Evolutionary conservation across 2,329 filamentous ascomycete genomes (phyloP).

Genomic region (Purpureocillium takamizusanense): DNA sequence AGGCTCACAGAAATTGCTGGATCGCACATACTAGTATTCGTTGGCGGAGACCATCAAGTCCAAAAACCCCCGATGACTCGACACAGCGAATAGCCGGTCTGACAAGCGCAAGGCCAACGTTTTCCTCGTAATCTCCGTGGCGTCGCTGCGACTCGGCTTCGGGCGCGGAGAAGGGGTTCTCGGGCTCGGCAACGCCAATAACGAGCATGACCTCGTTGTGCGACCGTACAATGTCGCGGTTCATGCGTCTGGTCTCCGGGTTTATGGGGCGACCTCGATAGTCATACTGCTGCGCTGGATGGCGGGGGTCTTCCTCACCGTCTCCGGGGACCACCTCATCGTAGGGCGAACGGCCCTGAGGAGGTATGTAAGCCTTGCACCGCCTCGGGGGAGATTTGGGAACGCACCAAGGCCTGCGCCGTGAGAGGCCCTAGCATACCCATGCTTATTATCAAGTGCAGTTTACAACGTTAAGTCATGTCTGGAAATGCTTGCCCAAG

Average conservation of each 20-base stretch:
- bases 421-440: conserved; percentile 47
- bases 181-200: conserved; percentile 52
- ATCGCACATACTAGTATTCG: conserved; percentile 37
- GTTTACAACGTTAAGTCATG: no score
- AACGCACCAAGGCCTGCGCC: conserved; percentile 44
- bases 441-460: conserved; percentile 24
- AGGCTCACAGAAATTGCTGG: not conserved
- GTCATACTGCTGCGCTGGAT: conserved; percentile 42
- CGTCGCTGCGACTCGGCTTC: conserved; percentile 31
- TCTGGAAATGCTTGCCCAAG: no score
- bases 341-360: conserved; percentile 50
- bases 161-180: conserved; percentile 30
- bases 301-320: conserved; percentile 30
- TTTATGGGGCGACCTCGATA: conserved; percentile 47
- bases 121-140: conserved; percentile 38
- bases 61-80: conserved; percentile 39
- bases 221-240: conserved; percentile 47
- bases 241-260: conserved; percentile 42
- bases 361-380: conserved; percentile 1
- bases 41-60: conserved; percentile 41
- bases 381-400: not conserved
- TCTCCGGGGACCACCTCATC: conserved; percentile 46
- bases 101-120: conserved; percentile 30
- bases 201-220: conserved; percentile 57
- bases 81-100: conserved; percentile 22